Conservation (phyloP, 805 yeast species). For the Saccharomyces eubayanus region DNA sequence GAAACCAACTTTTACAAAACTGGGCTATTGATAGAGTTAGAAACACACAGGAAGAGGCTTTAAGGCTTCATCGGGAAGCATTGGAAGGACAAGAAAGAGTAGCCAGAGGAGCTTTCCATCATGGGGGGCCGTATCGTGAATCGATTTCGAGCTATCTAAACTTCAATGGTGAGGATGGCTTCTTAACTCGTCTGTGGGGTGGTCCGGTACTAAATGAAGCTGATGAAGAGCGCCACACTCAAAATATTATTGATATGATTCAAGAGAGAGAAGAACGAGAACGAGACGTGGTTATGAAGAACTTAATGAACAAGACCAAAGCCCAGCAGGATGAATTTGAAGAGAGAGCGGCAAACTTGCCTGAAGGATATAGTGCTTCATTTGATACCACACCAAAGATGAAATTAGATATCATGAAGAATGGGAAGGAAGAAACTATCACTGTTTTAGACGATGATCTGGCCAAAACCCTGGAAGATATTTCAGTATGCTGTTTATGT, state of each 20-base stretch:
- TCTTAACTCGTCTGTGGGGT: not conserved
- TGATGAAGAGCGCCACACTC: slow-evolving; percentile 17
- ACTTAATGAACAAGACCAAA: slow-evolving; percentile 22
- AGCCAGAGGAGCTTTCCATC: not conserved
- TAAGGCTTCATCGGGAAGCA: not conserved
- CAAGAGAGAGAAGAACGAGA: slow-evolving; percentile 29
- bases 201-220: not conserved
- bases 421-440: slow-evolving; percentile 15
- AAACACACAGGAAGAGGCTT: slow-evolving; percentile 3
- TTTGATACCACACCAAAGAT: slow-evolving; percentile 21
- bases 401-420: slow-evolving; percentile 11
- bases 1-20: slow-evolving; percentile 11
- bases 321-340: slow-evolving; percentile 20
- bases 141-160: not conserved
- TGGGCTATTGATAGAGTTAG: slow-evolving; percentile 15
- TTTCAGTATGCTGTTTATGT: slow-evolving; percentile 57
- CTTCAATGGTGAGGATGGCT: not conserved
- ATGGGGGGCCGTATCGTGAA: not conserved
- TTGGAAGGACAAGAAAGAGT: not conserved
- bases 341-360: slow-evolving; percentile 18
- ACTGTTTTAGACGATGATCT: slow-evolving; percentile 18
- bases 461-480: slow-evolving; percentile 30
- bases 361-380: slow-evolving; percentile 27
- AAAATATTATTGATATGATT: slow-evolving; percentile 26
- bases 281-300: slow-evolving; percentile 18